Evolutionary conservation across 805 yeast genomes (phyloP).

Genomic region (Candida yuanshanica): DNA sequence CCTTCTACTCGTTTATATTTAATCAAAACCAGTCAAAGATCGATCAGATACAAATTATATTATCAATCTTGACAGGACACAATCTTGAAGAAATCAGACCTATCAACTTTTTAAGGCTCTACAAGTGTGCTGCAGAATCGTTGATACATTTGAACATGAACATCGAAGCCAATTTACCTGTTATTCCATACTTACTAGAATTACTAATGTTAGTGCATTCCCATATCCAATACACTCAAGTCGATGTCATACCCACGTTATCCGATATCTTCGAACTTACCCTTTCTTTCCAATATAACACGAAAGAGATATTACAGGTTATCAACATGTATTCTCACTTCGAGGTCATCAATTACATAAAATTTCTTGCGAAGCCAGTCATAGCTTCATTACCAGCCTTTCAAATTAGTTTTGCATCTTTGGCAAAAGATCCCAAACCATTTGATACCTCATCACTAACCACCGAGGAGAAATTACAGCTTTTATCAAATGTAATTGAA

Average conservation of each 20-base stretch:
- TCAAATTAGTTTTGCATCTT: not conserved
- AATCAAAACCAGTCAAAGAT: conserved; percentile 8
- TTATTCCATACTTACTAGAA: not conserved
- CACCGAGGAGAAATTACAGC: conserved; percentile 1
- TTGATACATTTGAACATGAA: not conserved
- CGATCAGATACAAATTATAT: conserved; percentile 2
- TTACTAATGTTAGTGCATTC: not conserved
- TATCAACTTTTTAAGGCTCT: not conserved
- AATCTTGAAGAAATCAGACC: not conserved
- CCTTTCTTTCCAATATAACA: not conserved
- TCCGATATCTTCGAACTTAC: not conserved
- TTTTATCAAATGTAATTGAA: conserved; percentile 4
- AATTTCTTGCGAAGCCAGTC: conserved; percentile 4
- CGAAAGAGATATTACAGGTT: not conserved
- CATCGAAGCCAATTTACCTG: not conserved
- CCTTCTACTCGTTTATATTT: conserved; percentile 25
- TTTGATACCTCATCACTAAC: not conserved
- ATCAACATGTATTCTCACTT: conserved; percentile 3
- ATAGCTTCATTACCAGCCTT: conserved; percentile 5
- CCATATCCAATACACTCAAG: conserved; percentile 1
- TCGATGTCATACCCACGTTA: conserved; percentile 4
- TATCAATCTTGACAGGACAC: not conserved
- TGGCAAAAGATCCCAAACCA: not conserved
- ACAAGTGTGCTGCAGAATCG: not conserved
- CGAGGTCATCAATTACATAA: conserved; percentile 1